Base-by-base conservation (phyloP, 495 filamentous ascomycete species). In the Hypoxylon crocopeplum region DNA sequence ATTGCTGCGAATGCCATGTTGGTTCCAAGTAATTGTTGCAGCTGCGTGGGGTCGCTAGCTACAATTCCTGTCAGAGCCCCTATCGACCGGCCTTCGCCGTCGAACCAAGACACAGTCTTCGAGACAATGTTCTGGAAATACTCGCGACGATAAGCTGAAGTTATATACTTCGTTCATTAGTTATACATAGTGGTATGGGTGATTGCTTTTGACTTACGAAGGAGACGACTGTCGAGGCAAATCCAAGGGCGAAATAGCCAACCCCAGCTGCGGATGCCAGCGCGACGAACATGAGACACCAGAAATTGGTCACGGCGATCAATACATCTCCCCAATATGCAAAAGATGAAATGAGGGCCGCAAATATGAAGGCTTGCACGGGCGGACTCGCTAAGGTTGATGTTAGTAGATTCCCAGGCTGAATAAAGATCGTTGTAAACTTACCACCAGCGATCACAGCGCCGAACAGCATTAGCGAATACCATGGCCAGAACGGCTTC, bases 271-370 rank as follows among this genome's bases (percentile, higher is more conserved):
- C 78, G 4, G 80, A 63, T 15, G 82, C 83, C 0, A 88, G 74
- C 10, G 80, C 69, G 40, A 88, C 82, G 64, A 88, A 88, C 81
- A 87, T 87, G 24, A 88, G 60, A 12, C 84, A 79, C 84, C 84
- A 89, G 52, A 88, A 87, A 44, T 78, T 79, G 17, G 75, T 79
- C 1, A 72, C 53, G 1, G 54, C 57, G 20, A 67, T 51, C 13
- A 85, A 69, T 40, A 69, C 62, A 1, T 73, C 59, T 6, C 72
- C 72, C 67, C 71, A 70, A 6, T 77, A 75, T n/a, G 72, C 62
- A 36, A 84, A 83, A 2, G 78, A 73, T 0, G 70, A 73, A n/a
- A 83, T 69, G 11, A 79, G 66, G 3, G 74, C 71, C 7, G 79
- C 79, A 42, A 84, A 82, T 24, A 84, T 59, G 44, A 77, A 79